phyloP scores from a whole-genome alignment of 345 rosid species.

The Streptanthus diversifolius region DNA sequence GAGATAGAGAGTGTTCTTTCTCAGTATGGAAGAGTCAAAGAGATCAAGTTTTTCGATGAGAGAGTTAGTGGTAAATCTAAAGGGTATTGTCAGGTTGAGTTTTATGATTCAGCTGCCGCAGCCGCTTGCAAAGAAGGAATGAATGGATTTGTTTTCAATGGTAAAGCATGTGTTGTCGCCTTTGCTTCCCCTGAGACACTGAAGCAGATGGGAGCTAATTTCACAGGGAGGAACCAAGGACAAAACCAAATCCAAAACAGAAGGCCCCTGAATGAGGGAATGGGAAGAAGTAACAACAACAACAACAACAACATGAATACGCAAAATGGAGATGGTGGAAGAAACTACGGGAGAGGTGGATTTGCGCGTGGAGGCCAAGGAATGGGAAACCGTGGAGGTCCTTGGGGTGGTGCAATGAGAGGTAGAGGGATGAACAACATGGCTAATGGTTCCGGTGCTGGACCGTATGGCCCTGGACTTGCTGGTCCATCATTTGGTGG shows the following conservation, averaged over 20 bases:
- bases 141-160: slow-evolving; percentile 67
- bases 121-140: slow-evolving; percentile 82
- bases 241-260: slow-evolving; percentile 67
- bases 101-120: slow-evolving; percentile 62
- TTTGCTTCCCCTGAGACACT: slow-evolving; percentile 81
- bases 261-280: slow-evolving; percentile 63
- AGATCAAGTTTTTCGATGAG: slow-evolving; percentile 82
- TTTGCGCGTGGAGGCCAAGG: slow-evolving; percentile 78
- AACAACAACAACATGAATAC: slow-evolving; percentile 53
- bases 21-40: slow-evolving; percentile 77
- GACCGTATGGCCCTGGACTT: slow-evolving; percentile 68
- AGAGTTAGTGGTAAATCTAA: slow-evolving; percentile 87
- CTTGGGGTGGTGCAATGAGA: slow-evolving; percentile 62
- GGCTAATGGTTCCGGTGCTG: slow-evolving; percentile 56
- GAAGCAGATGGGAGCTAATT: slow-evolving; percentile 78
- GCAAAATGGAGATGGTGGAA: slow-evolving; percentile 67
- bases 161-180: slow-evolving; percentile 78
- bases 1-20: slow-evolving; percentile 66
- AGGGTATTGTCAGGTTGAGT: slow-evolving; percentile 89
- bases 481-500: slow-evolving; percentile 68
- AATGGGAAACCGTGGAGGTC: slow-evolving; percentile 53
- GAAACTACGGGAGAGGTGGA: slow-evolving; percentile 71
- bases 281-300: slow-evolving; percentile 57
- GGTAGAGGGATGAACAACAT: slow-evolving; percentile 69
- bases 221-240: slow-evolving; percentile 57